Evolutionary conservation across 169 alveolate species (phyloP).

Genomic region (Ichthyophthirius multifiliis): DNA sequence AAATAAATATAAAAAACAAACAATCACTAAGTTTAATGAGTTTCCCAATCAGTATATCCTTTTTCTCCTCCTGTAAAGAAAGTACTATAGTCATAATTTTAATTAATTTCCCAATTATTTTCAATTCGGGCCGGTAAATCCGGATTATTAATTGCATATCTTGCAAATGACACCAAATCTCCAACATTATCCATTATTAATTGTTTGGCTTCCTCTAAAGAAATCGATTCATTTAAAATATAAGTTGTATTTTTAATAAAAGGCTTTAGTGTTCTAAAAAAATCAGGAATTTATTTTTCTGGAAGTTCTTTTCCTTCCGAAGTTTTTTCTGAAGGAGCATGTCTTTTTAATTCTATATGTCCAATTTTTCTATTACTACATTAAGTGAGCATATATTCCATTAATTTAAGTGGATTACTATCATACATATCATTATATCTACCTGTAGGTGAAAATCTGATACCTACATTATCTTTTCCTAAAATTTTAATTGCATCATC

Average conservation of each 20-base stretch:
- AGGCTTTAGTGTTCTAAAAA: neutral
- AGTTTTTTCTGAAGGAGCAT: neutral
- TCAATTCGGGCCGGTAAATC: slow-evolving; percentile 29
- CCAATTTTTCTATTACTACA: neutral
- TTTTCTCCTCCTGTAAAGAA: slow-evolving; percentile 3
- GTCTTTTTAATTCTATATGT: slow-evolving; percentile 19
- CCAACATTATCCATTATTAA: neutral
- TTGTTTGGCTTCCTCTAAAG: neutral
- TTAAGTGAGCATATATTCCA: neutral
- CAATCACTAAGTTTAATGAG: too few species aligned
- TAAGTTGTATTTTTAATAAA: neutral
- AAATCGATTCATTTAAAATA: neutral
- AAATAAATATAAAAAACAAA: too few species aligned
- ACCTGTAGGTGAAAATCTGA: slow-evolving; percentile 19
- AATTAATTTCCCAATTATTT: neutral
- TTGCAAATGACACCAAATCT: slow-evolving; percentile 18
- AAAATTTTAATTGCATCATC: slow-evolving; percentile 42
- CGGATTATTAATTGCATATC: neutral
- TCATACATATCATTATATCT: slow-evolving; percentile 36
- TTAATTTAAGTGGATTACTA: slow-evolving; percentile 13
- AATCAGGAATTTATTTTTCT: neutral
- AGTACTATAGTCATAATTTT: neutral
- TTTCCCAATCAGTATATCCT: neutral
- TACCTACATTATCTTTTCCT: slow-evolving; percentile 30
- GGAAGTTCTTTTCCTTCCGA: neutral